Evolutionary conservation across 495 filamentous ascomycete genomes (phyloP).

Genomic region (Saxophila tyrrhenica): DNA sequence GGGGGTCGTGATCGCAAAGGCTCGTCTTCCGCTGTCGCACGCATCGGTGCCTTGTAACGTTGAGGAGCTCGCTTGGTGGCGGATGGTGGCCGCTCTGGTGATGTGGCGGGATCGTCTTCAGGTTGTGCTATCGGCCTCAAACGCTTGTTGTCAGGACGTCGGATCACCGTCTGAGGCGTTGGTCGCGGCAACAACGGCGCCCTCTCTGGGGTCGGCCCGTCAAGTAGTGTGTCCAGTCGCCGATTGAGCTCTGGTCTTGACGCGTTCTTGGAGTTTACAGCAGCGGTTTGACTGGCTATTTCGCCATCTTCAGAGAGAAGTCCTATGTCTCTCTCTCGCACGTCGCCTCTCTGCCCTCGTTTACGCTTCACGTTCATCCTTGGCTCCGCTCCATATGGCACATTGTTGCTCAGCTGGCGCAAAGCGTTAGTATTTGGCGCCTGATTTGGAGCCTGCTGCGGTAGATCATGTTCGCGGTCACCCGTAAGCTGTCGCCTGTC

Average conservation of each 20-base stretch:
- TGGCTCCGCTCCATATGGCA: neutral
- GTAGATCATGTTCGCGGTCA: too few relatives aligned
- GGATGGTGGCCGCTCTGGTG: neutral
- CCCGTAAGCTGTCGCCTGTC: too few relatives aligned
- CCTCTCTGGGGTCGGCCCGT: conserved; percentile 1
- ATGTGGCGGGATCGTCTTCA: neutral
- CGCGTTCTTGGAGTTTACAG: neutral
- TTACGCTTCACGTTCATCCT: neutral
- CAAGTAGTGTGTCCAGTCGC: conserved; percentile 11
- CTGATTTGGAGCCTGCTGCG: neutral
- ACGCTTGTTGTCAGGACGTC: neutral
- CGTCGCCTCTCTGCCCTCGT: neutral
- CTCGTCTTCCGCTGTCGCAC: neutral
- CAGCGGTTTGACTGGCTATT: conserved; percentile 1
- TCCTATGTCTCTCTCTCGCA: conserved; percentile 3
- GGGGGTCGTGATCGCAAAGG: neutral
- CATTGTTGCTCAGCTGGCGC: conserved; percentile 5
- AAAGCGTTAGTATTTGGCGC: neutral
- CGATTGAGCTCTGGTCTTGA: neutral
- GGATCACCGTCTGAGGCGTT: neutral
- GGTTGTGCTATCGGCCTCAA: neutral
- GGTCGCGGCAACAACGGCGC: neutral
- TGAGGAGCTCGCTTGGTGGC: neutral
- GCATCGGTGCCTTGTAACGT: neutral
- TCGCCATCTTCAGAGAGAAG: conserved; percentile 18